Evolutionary conservation across 805 yeast species (phyloP), one percentile per base, ranked within the genome.

Genomic region (Scheffersomyces lignosus): DNA sequence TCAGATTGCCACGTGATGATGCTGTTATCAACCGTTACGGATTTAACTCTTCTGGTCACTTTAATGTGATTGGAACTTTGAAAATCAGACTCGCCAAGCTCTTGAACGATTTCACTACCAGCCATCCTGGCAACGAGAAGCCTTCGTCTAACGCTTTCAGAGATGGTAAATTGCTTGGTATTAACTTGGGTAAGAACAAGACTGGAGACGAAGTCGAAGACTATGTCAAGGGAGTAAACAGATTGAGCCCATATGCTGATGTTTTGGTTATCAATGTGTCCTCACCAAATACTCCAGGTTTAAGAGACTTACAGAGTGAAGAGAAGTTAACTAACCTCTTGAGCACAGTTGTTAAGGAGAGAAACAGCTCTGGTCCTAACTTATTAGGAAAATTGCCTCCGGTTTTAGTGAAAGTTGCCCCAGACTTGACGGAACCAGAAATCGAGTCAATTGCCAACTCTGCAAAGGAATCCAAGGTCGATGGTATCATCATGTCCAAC

Each of bases 21-120:
- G 96, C 97, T 4, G 96, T 91, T 28, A 87, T 90, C 49, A 91
- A 91, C 66, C 75, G 98, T 44, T 91, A 90, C 57, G 98, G 98
- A 2, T 90, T 91, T 73, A 91, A 91, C 57, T 89, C 97, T 3
- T 75, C 78, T 32, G 98, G 98, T 29, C 96, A 89, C 57, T 77
- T 78, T 46, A 75, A 65, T 23, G 96, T 90, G 16, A 64, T 81
- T 36, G 78, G 79, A 2, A 73, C 81, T n/a, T 70, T 90, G 51
- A 75, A 81, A 47, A 49, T 76, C 27, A 79, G 98, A 49, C 73
- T 83, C 38, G 71, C 70, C 30, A 67, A 67, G 28, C 66, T 64
- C 28, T 62, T 62, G 26, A 27, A 40, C 8, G 38, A 37, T 23
- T 51, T 53, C 29, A 31, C 37, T 18, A 26, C 31, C 5, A 29